These are phyloP conservation scores for Camellia oleifera DNA, from an alignment of 179 eudicot genomes.

Conservation along the genomic window DNA sequence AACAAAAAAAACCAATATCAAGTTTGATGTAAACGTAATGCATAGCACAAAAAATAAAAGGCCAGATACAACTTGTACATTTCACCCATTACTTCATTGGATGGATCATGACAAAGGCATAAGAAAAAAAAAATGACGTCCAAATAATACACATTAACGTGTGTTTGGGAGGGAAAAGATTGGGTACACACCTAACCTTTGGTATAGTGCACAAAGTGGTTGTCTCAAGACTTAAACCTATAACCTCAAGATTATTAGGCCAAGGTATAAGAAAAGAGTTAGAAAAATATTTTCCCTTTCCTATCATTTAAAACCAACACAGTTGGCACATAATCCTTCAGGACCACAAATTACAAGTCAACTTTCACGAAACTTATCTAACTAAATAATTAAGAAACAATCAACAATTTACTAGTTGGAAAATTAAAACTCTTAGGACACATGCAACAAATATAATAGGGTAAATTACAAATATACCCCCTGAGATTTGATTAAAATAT, in stretches of 20 bases:
- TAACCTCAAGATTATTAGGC: too few relatives aligned
- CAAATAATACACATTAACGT: too few relatives aligned
- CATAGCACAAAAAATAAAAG: background rate
- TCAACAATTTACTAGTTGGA: background rate
- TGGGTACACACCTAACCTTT: too few relatives aligned
- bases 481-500: too few relatives aligned
- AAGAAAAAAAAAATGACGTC: background rate
- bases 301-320: background rate
- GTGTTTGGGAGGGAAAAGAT: too few relatives aligned
- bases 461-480: too few relatives aligned
- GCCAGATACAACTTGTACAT: background rate
- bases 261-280: too few relatives aligned
- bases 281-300: background rate
- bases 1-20: background rate
- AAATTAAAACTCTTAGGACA: background rate
- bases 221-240: too few relatives aligned
- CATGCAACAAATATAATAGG: background rate
- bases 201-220: too few relatives aligned
- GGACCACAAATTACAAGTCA: background rate
- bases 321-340: background rate
- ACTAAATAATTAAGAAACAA: background rate
- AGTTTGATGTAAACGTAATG: background rate
- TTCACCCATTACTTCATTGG: conserved; percentile 1
- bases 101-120: background rate
- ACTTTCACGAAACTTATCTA: background rate